Percentiles rank a stretch among this genome's conserved stretches.
These are phyloP conservation scores for Pholiota adiposa DNA, from an alignment of 1,284 basidiomycete genomes.

Conservation along the genomic window DNA sequence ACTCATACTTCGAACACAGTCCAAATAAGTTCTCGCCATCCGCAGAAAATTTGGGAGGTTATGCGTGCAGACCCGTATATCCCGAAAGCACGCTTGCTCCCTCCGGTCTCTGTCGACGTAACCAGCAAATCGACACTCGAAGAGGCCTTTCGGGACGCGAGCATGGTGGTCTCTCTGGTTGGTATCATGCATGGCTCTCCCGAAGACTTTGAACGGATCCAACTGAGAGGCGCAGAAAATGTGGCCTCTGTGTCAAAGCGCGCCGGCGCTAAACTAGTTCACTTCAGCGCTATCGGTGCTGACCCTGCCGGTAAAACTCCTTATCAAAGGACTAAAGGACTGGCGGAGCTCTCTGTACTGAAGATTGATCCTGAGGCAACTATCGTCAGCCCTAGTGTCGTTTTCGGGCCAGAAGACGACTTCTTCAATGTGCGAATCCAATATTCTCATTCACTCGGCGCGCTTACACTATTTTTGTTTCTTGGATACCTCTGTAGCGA, in stretches of 20 bases:
- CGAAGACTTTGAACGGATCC: slow-evolving; percentile 60
- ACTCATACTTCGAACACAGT: slow-evolving; percentile 30
- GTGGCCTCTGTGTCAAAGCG: slow-evolving; percentile 54
- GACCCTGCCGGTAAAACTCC: slow-evolving; percentile 49
- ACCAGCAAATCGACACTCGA: slow-evolving; percentile 50
- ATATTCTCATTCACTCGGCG: too few relatives aligned
- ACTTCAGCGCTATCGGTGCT: slow-evolving; percentile 67
- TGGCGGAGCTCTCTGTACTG: slow-evolving; percentile 59
- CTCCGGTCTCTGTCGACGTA: slow-evolving; percentile 56
- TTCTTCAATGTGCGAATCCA: slow-evolving; percentile 62
- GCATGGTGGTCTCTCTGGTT: slow-evolving; percentile 64
- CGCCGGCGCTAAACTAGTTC: slow-evolving; percentile 57
- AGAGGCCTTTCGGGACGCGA: slow-evolving; percentile 54
- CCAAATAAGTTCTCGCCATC: slow-evolving; percentile 59
- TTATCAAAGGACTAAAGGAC: slow-evolving; percentile 65
- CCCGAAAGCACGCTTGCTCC: slow-evolving; percentile 39
- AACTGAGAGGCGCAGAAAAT: slow-evolving; percentile 67
- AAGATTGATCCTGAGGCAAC: slow-evolving; percentile 55
- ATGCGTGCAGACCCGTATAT: slow-evolving; percentile 31
- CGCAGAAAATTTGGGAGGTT: slow-evolving; percentile 39
- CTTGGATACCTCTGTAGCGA: slow-evolving; percentile 40
- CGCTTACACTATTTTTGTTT: background rate
- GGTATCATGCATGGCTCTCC: slow-evolving; percentile 63
- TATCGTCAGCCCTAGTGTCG: slow-evolving; percentile 67
- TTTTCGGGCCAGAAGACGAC: slow-evolving; percentile 75